Conservation (phyloP, 2,329 filamentous ascomycete genomes). For the Volutella citrinella region DNA sequence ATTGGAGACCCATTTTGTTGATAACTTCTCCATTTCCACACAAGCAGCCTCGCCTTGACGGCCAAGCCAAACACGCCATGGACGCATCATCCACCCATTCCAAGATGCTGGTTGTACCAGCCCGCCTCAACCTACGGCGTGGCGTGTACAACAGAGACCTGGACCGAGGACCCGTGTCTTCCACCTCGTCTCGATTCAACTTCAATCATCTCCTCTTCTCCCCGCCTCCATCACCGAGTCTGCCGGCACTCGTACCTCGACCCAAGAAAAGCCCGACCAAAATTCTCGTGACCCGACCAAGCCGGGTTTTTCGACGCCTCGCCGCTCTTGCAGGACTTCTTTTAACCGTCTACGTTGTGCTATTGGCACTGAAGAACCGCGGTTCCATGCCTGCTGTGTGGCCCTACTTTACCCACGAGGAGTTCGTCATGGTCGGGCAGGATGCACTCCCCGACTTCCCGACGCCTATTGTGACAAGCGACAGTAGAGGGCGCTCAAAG, state of each 20-base stretch:
- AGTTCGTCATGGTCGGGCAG: conserved; percentile 66
- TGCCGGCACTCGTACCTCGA: conserved; percentile 65
- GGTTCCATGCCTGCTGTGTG: conserved; percentile 27
- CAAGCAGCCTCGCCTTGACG: too few relatives aligned
- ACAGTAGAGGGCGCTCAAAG: conserved; percentile 60
- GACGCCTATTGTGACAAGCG: conserved; percentile 67
- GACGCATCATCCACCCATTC: conserved; percentile 40
- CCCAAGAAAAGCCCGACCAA: conserved; percentile 59
- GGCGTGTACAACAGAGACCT: conserved; percentile 54
- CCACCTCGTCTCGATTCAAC: conserved; percentile 60
- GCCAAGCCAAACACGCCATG: too few relatives aligned
- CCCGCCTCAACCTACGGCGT: conserved; percentile 57
- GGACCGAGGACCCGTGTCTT: conserved; percentile 53
- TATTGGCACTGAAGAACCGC: conserved; percentile 25
- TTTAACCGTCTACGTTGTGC: conserved; percentile 48
- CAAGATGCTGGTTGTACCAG: conserved; percentile 52
- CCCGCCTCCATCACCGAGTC: conserved; percentile 66
- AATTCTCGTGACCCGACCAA: conserved; percentile 46
- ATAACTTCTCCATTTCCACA: too few relatives aligned
- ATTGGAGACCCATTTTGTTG: too few relatives aligned
- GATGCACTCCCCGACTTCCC: conserved; percentile 68
- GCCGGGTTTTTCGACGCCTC: conserved; percentile 54
- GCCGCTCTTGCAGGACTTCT: conserved; percentile 51
- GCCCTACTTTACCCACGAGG: conserved; percentile 45
- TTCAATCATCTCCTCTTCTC: conserved; percentile 67